Conservation (phyloP, 768 basidiomycete genomes). For the Termitomyces sp. region DNA sequence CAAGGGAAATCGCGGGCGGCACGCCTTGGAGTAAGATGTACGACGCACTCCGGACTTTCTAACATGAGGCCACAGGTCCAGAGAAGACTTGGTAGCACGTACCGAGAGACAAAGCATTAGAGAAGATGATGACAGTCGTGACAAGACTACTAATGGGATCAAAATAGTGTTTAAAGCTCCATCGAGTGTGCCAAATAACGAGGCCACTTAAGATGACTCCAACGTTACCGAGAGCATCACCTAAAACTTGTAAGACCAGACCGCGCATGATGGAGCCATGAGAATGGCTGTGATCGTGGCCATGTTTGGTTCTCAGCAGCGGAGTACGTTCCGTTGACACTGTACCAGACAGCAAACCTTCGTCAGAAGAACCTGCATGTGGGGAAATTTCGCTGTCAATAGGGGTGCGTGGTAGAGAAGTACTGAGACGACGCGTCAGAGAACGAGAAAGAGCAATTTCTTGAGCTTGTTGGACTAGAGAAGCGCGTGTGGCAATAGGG, state of each 20-base stretch:
- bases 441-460: conserved; percentile 63
- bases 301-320: conserved; percentile 26
- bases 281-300: conserved; percentile 26
- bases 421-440: conserved; percentile 23
- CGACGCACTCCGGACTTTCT: conserved; percentile 77
- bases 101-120: conserved; percentile 90
- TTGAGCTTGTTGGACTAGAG: conserved; percentile 77
- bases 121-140: conserved; percentile 96
- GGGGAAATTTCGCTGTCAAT: conserved; percentile 13
- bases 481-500: conserved; percentile 65
- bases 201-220: conserved; percentile 96
- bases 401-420: conserved; percentile 15
- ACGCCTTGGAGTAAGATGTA: conserved; percentile 96
- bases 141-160: conserved; percentile 92
- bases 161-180: conserved; percentile 84
- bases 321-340: conserved; percentile 37
- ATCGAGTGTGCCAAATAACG: conserved; percentile 86
- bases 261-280: conserved; percentile 92
- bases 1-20: conserved; percentile 82
- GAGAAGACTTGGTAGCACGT: conserved; percentile 15
- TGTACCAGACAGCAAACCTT: neutral
- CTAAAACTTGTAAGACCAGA: conserved; percentile 88
- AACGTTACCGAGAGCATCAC: conserved; percentile 96
- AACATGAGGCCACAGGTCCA: neutral
- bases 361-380: neutral